phyloP scores from a whole-genome alignment of 352 stramenopile genomes.

The Pythium plurisporium region DNA sequence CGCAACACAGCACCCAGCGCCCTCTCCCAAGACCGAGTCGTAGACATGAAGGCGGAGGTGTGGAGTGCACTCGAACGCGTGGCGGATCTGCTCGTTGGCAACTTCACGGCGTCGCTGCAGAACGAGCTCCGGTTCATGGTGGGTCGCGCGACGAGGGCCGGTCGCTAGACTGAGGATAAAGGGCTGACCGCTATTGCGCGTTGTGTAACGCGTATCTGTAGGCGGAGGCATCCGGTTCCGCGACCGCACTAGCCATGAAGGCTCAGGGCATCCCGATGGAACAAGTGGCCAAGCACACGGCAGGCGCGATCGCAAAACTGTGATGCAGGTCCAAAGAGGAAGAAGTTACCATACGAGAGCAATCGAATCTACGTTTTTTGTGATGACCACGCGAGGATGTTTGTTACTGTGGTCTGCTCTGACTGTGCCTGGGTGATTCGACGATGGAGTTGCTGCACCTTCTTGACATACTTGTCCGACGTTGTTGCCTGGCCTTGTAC shows the following conservation, averaged over 20 bases:
- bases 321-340: too few species aligned
- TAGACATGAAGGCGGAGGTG: conserved; percentile 59
- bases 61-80: conserved; percentile 54
- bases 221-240: conserved; percentile 66
- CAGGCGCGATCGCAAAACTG: conserved; percentile 54
- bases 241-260: conserved; percentile 51
- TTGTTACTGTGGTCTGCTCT: conserved; percentile 30
- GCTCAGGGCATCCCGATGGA: conserved; percentile 70
- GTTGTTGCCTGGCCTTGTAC: conserved; percentile 37
- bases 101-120: conserved; percentile 81
- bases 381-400: conserved; percentile 49
- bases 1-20: too few species aligned
- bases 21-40: too few species aligned
- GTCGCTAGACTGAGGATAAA: background rate
- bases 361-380: background rate
- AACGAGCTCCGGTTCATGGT: conserved; percentile 88
- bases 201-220: conserved; percentile 12
- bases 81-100: conserved; percentile 69
- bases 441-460: conserved; percentile 39
- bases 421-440: conserved; percentile 44
- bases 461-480: conserved; percentile 64
- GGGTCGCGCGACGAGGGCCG: background rate
- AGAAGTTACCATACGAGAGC: background rate
- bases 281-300: conserved; percentile 65
- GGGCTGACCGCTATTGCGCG: background rate